phyloP scores from a whole-genome alignment of 768 basidiomycete genomes.

The Amanita rubescens region DNA sequence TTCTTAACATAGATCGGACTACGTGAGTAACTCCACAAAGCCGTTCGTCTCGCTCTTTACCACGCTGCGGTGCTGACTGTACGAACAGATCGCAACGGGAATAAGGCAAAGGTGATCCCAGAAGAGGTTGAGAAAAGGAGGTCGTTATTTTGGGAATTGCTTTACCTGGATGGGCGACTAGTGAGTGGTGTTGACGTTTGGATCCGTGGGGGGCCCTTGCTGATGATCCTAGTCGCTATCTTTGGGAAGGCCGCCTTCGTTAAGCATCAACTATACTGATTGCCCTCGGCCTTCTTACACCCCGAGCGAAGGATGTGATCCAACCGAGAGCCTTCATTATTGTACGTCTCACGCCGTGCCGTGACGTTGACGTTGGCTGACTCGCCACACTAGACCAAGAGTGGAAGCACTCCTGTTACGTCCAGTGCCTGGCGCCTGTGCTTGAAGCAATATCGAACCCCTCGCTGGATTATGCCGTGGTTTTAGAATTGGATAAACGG shows the following conservation, averaged over 20 bases:
- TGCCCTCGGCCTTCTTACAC: conserved; percentile 41
- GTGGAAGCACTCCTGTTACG: conserved; percentile 64
- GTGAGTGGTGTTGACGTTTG: conserved; percentile 27
- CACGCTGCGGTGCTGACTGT: conserved; percentile 2
- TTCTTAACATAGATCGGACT: conserved; percentile 41
- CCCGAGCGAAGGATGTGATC: conserved; percentile 31
- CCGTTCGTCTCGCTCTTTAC: conserved; percentile 5
- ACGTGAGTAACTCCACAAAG: conserved; percentile 31
- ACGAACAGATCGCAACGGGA: conserved; percentile 51
- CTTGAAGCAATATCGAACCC: conserved; percentile 50
- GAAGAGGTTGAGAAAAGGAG: conserved; percentile 65
- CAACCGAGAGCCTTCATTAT: conserved; percentile 31
- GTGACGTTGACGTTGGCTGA: conserved; percentile 5
- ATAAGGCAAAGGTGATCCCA: conserved; percentile 58
- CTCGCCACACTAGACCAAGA: conserved; percentile 43
- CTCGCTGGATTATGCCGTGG: conserved; percentile 38
- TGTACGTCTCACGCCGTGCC: conserved; percentile 23
- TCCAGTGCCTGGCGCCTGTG: conserved; percentile 53
- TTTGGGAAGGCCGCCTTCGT: conserved; percentile 60
- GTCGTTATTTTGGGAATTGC: conserved; percentile 63
- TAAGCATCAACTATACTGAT: conserved; percentile 55
- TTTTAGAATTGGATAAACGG: conserved; percentile 48
- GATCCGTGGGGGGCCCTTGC: conserved; percentile 5
- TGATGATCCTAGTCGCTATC: conserved; percentile 43
- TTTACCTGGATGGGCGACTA: conserved; percentile 59